Conservation (phyloP, 441 rosid species). For the Brassica hybrid region DNA sequence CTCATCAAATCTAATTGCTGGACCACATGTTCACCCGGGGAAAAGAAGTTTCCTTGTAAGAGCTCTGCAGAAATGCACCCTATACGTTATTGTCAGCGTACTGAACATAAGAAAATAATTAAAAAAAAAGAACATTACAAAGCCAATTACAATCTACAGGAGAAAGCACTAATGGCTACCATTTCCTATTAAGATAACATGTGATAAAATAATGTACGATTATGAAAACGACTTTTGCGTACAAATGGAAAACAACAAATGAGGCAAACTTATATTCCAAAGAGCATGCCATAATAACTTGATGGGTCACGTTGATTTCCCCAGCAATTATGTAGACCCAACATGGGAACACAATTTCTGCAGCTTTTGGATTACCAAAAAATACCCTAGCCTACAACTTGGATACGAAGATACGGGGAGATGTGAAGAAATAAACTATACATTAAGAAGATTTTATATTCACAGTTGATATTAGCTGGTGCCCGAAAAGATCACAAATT, state of each 20-base stretch:
- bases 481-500: slow-evolving; percentile 1
- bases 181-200: background rate
- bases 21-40: background rate
- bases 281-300: slow-evolving; percentile 80
- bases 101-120: background rate
- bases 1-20: no score
- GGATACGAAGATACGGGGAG: background rate
- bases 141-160: background rate
- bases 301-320: slow-evolving; percentile 91
- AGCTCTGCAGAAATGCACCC: no score
- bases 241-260: background rate
- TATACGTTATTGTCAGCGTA: background rate
- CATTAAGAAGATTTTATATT: background rate
- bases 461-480: slow-evolving; percentile 10
- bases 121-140: background rate
- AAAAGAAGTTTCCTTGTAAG: background rate
- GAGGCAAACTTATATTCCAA: background rate
- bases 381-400: slow-evolving; percentile 48
- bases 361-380: slow-evolving; percentile 71
- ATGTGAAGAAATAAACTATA: background rate
- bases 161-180: background rate
- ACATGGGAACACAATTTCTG: slow-evolving; percentile 82
- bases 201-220: background rate
- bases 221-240: background rate
- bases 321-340: slow-evolving; percentile 87